Evolutionary conservation across 2,329 filamentous ascomycete species (phyloP).

Genomic region (Aschersonia sp.): DNA sequence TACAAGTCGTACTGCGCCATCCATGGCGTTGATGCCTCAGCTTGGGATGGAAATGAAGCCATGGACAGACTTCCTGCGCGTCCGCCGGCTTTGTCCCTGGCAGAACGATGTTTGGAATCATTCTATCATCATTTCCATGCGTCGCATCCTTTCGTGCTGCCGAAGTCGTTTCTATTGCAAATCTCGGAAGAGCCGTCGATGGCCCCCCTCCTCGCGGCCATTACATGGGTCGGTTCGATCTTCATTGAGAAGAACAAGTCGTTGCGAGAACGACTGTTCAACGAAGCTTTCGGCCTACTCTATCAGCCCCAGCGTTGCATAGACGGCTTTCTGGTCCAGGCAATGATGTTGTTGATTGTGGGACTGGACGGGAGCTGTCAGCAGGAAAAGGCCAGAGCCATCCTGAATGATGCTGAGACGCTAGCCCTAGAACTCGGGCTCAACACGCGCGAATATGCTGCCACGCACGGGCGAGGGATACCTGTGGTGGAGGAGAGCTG

Average conservation of each 20-base stretch:
- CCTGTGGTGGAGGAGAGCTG: constrained; percentile 67
- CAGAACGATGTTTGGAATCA: constrained; percentile 40
- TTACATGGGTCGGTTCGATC: constrained; percentile 41
- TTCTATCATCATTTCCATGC: constrained; percentile 45
- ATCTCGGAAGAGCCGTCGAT: constrained; percentile 32
- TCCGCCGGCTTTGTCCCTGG: constrained; percentile 18
- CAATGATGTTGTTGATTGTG: constrained; percentile 62
- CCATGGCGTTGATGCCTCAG: constrained; percentile 11
- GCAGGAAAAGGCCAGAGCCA: constrained; percentile 50
- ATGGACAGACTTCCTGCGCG: constrained; percentile 6
- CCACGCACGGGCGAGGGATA: constrained; percentile 46
- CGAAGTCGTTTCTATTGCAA: constrained; percentile 33
- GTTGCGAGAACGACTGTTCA: constrained; percentile 32
- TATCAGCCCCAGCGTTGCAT: constrained; percentile 30
- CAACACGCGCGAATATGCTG: constrained; percentile 54
- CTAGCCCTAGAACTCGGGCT: constrained; percentile 65
- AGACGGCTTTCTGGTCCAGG: constrained; percentile 58
- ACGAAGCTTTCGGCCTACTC: constrained; percentile 40
- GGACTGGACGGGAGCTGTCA: constrained; percentile 65
- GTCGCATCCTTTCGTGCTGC: constrained; percentile 43
- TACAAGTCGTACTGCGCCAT: constrained; percentile 18
- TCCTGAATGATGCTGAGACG: constrained; percentile 53
- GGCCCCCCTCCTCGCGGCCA: constrained; percentile 35
- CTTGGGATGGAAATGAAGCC: constrained; percentile 7
- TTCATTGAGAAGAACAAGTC: constrained; percentile 34